Conservation (phyloP, 2,329 filamentous ascomycete genomes). For the Cytospora chrysosperma region DNA sequence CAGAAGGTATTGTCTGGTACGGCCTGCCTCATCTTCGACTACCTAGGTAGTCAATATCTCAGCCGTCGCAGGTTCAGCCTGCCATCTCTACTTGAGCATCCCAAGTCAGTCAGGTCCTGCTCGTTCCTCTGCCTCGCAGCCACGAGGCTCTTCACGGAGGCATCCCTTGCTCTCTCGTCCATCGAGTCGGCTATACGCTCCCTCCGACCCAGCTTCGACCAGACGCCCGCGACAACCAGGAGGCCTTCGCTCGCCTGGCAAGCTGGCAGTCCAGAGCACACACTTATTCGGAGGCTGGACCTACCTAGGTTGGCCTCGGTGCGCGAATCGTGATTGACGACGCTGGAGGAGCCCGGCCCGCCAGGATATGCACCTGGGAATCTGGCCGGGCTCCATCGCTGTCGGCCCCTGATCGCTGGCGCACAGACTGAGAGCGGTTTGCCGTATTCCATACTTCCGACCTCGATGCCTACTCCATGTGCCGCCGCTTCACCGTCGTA, state of each 20-base stretch:
- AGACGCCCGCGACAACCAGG: not conserved
- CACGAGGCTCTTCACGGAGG: not conserved
- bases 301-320: not conserved
- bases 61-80: not conserved
- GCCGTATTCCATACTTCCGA: not conserved
- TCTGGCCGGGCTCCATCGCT: constrained; percentile 3
- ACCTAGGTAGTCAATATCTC: not conserved
- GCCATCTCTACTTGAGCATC: not conserved
- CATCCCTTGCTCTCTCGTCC: not conserved
- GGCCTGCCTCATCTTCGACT: not conserved
- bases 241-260: not conserved
- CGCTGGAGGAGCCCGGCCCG: not conserved
- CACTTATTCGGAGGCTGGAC: not conserved
- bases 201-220: not conserved
- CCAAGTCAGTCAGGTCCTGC: not conserved
- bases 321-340: not conserved
- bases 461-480: not conserved
- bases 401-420: not conserved
- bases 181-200: not conserved
- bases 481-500: not conserved
- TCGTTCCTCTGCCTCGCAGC: not conserved
- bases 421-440: not conserved
- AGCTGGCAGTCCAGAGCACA: not conserved
- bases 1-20: not conserved
- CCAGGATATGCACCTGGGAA: constrained; percentile 3